A percentile compares a stretch with the other conserved stretches of the same genome.
Evolutionary conservation across 2,329 filamentous ascomycete genomes (phyloP).

Genomic region (Phyllosticta paracitricarpa): DNA sequence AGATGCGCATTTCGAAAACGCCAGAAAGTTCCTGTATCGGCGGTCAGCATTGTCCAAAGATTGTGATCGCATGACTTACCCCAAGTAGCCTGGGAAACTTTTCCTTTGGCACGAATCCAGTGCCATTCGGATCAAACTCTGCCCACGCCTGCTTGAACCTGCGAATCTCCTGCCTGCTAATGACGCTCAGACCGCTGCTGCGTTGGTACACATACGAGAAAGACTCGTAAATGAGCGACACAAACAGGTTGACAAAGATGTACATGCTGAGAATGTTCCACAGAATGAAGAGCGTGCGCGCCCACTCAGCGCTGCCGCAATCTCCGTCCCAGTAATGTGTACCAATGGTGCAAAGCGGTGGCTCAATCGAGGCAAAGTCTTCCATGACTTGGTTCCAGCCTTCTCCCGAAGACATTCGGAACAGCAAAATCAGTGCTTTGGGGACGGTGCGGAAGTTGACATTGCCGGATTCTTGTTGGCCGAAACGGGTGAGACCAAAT

Average conservation of each 20-base stretch:
- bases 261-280: constrained; percentile 99
- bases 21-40: constrained; percentile 64
- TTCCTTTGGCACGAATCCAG: constrained; percentile 83
- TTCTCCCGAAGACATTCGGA: constrained; percentile 86
- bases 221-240: constrained; percentile 97
- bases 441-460: constrained; percentile 90
- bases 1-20: constrained; percentile 94
- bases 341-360: constrained; percentile 69
- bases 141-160: constrained; percentile 99
- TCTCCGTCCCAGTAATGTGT: constrained; percentile 74
- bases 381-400: constrained; percentile 98
- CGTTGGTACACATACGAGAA: constrained; percentile 99
- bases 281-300: constrained; percentile 76
- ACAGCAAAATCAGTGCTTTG: constrained; percentile 85
- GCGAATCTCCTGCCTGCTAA: constrained; percentile 87
- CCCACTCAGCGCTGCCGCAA: constrained; percentile 86
- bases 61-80: constrained; percentile 35
- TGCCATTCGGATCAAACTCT: constrained; percentile 83
- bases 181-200: constrained; percentile 80
- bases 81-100: constrained; percentile 80
- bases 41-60: neutral
- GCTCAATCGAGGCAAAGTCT: constrained; percentile 72
- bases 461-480: constrained; percentile 59
- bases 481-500: constrained; percentile 89
- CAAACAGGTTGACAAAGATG: constrained; percentile 96